phyloP scores from a whole-genome alignment of 2,329 filamentous ascomycete species.

The Fusarium burgessii region DNA sequence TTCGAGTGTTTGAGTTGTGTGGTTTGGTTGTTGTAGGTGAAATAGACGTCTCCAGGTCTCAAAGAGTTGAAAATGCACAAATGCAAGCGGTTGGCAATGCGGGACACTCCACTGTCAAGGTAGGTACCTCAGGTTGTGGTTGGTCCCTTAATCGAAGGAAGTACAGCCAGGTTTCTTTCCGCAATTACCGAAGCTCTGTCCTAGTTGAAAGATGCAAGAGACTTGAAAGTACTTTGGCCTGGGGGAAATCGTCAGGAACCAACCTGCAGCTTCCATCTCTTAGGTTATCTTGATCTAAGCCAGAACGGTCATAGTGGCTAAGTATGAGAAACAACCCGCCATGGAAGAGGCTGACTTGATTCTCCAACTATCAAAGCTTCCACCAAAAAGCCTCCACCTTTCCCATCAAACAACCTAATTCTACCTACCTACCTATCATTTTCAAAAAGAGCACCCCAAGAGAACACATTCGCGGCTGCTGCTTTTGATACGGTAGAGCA shows the following conservation, averaged over 20 bases:
- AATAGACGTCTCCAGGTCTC: constrained; percentile 30
- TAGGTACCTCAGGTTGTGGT: constrained; percentile 5
- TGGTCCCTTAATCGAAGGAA: constrained; percentile 2
- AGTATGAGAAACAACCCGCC: not conserved
- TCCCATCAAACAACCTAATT: constrained; percentile 5
- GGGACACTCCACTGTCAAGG: not conserved
- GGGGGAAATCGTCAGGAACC: constrained; percentile 19
- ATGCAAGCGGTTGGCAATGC: constrained; percentile 33
- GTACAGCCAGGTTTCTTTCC: constrained; percentile 8
- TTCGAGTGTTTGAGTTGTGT: not conserved
- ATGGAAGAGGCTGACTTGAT: constrained; percentile 24
- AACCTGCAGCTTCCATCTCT: constrained; percentile 18
- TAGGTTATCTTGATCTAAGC: constrained; percentile 12
- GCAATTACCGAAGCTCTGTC: too few relatives aligned
- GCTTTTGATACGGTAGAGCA: constrained; percentile 12
- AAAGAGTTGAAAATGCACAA: constrained; percentile 33
- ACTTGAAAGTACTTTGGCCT: constrained; percentile 3
- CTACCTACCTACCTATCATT: constrained; percentile 23
- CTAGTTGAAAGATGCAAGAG: not conserved
- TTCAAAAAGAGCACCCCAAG: constrained; percentile 27
- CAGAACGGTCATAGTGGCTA: constrained; percentile 10
- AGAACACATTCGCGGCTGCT: constrained; percentile 28
- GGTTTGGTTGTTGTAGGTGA: constrained; percentile 29
- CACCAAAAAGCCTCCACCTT: constrained; percentile 27
- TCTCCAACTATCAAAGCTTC: constrained; percentile 38